Base-by-base conservation (phyloP, 164 flowering plant genomes). In the Vitis rupestris region DNA sequence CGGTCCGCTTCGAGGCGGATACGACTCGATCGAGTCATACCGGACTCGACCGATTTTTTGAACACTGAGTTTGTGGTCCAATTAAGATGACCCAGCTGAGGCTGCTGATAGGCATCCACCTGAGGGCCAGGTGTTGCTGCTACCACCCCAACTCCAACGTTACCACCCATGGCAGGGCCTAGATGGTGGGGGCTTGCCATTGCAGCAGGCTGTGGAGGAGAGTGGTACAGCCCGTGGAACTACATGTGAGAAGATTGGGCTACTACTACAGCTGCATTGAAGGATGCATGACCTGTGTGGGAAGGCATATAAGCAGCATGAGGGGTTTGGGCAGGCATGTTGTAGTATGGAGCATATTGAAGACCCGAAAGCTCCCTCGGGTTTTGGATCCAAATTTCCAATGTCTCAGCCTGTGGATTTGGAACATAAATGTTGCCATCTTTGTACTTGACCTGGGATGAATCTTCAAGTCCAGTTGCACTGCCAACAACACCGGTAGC, bases 371-470 rank as follows among this genome's bases (percentile, higher is more conserved):
- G 64, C 31, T 91, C 99, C 78, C 98, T 82, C 4, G 90, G 88
- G 68, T 86, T 91, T 79, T 87, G 94, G 62, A 95, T 79, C 99
- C 99, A 91, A 8, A 91, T 72, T 81, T 92, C 98, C 3, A 97
- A 89, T 51, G 93, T 76, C 73, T 92, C 99, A 0, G 90, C 96
- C 99, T 95, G 98, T 14, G 93, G 88, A 80, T 86, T 95, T 61
- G 93, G 89, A 66, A 89, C 83, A 64, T 88, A 94, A 44, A 91
- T 76, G 72, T 85, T 93, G 61, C 86, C 86, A 48, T 95, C 99
- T 81, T 92, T 95, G 84, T 87, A 95, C 75, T 92, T 95, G 59
- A 88, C 76, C 72, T 96, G 84, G 62, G 96, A 85, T 47, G 94
- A 77, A 75, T 95, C 99, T 23, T 95, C 99, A 65, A 90, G 80